Base-by-base conservation (phyloP, 169 alveolate genomes). In the Cryptosporidium canis region DNA sequence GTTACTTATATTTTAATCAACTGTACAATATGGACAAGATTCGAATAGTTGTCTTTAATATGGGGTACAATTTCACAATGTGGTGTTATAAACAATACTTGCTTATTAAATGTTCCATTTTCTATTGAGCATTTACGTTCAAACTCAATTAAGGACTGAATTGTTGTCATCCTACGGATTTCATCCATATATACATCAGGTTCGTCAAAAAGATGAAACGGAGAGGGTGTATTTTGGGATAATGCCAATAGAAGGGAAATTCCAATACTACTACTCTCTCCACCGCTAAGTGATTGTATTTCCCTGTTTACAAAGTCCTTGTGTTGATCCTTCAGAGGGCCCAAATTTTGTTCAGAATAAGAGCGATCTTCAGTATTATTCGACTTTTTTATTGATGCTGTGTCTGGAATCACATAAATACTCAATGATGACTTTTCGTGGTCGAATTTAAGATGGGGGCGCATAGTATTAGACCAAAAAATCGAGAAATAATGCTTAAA, bases 151-250 rank as follows among this genome's bases (percentile, higher is more conserved):
- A 77, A 27, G 4, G 87, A 77, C 45, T 61, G 47, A 12, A 77
- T 43, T 64, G 27, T 91, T 33, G 83, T 91, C 58, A 91, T 90
- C 12, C 94, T 83, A 27, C 92, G 83, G 39, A 83, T 85, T 53
- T 91, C 94, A 66, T 91, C 94, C 94, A 91, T 91, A 65, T 91
- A 91, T 14, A 91, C 94, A 56, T 91, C 94, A 16, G 91, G 91
- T 29, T 91, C 94, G 31, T 91, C 94, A 67, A 91, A 91, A 14
- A 91, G 83, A 56, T 91, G 94, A 58, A 91, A 91, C 7, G 94
- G 84, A 7, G 94, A 85, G 8, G 67, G 21, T 65, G 85, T 91
- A 14, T 90, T 91, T 61, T 87, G 90, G 33, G 94, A 91, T 16
- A 91, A 66, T 5, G 94, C 87, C n/a, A 91, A 87, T 16, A 91